A percentile compares a stretch with the other conserved stretches of the same genome.
phyloP scores from a whole-genome alignment of 2,329 filamentous ascomycete genomes.

The Paraconiothyrium sp. region DNA sequence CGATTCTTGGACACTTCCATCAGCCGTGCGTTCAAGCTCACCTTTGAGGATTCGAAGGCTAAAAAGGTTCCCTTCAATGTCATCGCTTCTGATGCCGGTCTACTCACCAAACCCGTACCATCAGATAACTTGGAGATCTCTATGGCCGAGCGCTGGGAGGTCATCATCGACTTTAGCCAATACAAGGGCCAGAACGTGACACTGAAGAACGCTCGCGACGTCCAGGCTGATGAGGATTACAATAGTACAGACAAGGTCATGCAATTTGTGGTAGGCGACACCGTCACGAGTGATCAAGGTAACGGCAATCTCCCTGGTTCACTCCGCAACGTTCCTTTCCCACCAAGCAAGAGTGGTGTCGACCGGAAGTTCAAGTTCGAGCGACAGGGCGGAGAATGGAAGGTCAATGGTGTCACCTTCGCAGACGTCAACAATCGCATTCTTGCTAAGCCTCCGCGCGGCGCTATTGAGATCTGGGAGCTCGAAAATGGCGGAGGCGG shows the following conservation, averaged over 20 bases:
- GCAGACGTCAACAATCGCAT: constrained; percentile 43
- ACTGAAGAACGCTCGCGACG: constrained; percentile 56
- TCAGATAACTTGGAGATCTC: constrained; percentile 58
- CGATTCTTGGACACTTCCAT: constrained; percentile 60
- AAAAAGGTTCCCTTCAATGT: constrained; percentile 61
- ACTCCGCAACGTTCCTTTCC: constrained; percentile 45
- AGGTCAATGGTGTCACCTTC: constrained; percentile 44
- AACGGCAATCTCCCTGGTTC: constrained; percentile 41
- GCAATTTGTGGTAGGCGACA: constrained; percentile 58
- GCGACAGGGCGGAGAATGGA: constrained; percentile 41
- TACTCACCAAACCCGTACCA: constrained; percentile 53
- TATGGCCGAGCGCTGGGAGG: constrained; percentile 68
- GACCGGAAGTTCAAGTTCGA: constrained; percentile 48
- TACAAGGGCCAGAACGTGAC: constrained; percentile 63
- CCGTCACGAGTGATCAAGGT: constrained; percentile 28
- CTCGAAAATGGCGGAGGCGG: constrained; percentile 60
- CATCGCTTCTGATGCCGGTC: constrained; percentile 63
- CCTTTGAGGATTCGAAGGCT: constrained; percentile 53
- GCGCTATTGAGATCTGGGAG: constrained; percentile 48
- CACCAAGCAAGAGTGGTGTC: constrained; percentile 38
- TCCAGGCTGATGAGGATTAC: constrained; percentile 63
- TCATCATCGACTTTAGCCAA: constrained; percentile 65
- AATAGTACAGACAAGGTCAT: constrained; percentile 55
- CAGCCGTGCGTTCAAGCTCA: constrained; percentile 59
- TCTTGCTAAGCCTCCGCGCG: constrained; percentile 45